Evolutionary conservation across 306 rosid species (phyloP).

Genomic region (Morella rubra): DNA sequence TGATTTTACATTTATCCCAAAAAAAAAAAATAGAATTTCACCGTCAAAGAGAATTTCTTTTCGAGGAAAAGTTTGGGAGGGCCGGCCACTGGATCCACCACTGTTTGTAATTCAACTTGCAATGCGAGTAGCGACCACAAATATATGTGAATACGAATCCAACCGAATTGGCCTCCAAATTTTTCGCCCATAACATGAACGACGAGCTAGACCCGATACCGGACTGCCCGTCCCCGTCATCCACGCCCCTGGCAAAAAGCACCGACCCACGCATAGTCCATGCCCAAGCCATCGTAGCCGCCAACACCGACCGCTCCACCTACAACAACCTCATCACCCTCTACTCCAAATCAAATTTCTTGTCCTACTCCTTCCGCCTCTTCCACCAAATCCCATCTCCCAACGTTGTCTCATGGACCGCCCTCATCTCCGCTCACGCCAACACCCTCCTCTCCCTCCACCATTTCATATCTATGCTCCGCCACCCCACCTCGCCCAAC

Average conservation of each 20-base stretch:
- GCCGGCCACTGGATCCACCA: no score
- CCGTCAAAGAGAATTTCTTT: no score
- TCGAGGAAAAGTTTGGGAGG: no score
- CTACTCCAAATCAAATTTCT: constrained; percentile 51
- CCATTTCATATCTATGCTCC: constrained; percentile 77
- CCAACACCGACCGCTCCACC: constrained; percentile 25
- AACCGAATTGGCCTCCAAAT: no score
- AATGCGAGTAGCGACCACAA: no score
- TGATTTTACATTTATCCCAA: no score
- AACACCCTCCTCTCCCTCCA: constrained; percentile 52
- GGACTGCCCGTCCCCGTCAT: no score
- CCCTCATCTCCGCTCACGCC: constrained; percentile 65
- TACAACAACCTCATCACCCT: constrained; percentile 61
- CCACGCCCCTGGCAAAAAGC: background rate
- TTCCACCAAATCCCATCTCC: constrained; percentile 62
- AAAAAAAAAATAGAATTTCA: no score
- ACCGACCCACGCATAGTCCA: constrained; percentile 61
- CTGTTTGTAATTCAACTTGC: no score
- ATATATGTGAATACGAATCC: no score
- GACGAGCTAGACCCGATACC: background rate
- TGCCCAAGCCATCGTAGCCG: constrained; percentile 48
- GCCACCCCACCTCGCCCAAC: constrained; percentile 68
- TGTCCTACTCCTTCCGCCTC: constrained; percentile 45
- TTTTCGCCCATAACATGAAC: constrained; percentile 6
- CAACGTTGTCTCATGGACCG: constrained; percentile 76